Base-by-base conservation (phyloP, 495 filamentous ascomycete genomes). In the Mytilinidion resinicola region DNA sequence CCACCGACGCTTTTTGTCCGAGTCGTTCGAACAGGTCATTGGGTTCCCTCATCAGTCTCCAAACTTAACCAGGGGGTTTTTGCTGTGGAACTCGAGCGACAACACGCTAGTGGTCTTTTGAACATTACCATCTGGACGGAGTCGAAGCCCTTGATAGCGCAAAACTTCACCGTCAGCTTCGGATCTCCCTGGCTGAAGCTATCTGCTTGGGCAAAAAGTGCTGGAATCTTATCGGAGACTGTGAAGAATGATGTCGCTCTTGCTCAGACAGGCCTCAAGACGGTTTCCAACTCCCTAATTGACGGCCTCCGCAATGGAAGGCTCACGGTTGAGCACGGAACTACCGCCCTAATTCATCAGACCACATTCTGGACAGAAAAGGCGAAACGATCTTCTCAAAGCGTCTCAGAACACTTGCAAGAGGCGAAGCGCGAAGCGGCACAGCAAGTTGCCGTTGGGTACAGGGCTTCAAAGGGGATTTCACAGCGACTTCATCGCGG, bases 161-260 rank as follows among this genome's bases (percentile, higher is more conserved):
- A 86, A 67, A 78, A 66, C 11, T 76, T 80, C 14, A 66, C 74
- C 21, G 70, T 85, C 42, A 81, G 83, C 61, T 80, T 87, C 62
- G 82, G 84, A n/a, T 80, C 76, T 1, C 79, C 78, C 14, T 85
- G 82, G 82, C 67, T 83, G 53, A 82, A 81, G 61, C 71, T 82
- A 58, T 73, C 74, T 41, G 78, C 76, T 17, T 84, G 82, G 81
- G 80, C 35, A 9, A 39, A 60, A 7, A 50, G 37, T 9, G 35
- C 53, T 37, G 37, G 48, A 20, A 42, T 37, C 6, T 12, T 65
- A n/a, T 43, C 51, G 4, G 20, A 62, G 11, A 51, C 3, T 34
- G 30, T 59, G 9, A 57, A 46, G 20, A 33, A 50, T 12, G 57
- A 59, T 30, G 17, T 61, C 19, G 47, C 57, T 6, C 7, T 38